A percentile compares a stretch with the other conserved stretches of the same genome.
phyloP scores from a whole-genome alignment of 2,329 filamentous ascomycete species.

The Pseudogymnoascus sp. region DNA sequence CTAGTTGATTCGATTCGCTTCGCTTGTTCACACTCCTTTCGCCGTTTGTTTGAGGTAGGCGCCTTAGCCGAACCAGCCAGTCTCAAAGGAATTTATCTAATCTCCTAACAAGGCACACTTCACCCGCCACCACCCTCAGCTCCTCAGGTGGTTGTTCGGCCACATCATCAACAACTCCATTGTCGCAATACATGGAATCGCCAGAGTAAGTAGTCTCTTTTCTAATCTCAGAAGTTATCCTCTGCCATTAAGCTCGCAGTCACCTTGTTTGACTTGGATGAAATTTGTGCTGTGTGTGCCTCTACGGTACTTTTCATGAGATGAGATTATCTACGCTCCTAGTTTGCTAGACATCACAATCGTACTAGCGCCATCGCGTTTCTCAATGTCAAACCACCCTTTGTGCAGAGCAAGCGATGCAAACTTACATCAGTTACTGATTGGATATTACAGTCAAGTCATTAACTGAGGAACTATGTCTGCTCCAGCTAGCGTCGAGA shows the following conservation, averaged over 20 bases:
- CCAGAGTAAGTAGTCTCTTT: neutral
- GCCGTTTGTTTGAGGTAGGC: neutral
- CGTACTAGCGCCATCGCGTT: neutral
- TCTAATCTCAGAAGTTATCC: neutral
- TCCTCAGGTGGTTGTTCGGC: neutral
- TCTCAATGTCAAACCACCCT: neutral
- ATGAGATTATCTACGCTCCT: neutral
- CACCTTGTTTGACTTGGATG: neutral
- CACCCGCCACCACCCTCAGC: neutral
- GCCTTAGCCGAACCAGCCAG: neutral
- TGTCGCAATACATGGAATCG: neutral
- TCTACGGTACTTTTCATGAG: neutral
- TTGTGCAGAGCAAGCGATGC: neutral
- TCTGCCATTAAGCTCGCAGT: neutral
- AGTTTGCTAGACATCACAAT: neutral
- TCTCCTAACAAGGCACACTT: neutral
- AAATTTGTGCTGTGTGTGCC: neutral
- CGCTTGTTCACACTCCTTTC: neutral
- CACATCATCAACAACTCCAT: neutral
- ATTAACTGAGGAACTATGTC: neutral
- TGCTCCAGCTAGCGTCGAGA: neutral
- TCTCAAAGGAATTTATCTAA: neutral
- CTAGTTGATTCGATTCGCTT: neutral
- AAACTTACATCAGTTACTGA: neutral
- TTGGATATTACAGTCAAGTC: neutral